These are phyloP conservation scores for Hericium alpestre DNA, from an alignment of 768 basidiomycete species.

Conservation along the genomic window DNA sequence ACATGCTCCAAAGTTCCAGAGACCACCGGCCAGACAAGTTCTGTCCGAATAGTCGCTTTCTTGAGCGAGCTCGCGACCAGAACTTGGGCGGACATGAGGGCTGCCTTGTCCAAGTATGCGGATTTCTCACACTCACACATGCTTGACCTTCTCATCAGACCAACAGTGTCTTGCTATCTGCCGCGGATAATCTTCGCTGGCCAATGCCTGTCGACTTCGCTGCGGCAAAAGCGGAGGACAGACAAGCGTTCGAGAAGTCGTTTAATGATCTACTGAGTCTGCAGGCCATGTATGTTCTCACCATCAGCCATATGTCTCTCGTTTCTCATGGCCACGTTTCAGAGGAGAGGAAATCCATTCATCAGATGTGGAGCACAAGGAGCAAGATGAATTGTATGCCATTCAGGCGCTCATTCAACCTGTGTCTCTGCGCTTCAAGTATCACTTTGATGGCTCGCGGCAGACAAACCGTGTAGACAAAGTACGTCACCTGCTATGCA, in stretches of 20 bases:
- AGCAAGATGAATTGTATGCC: slow-evolving; percentile 64
- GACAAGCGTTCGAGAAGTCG: slow-evolving; percentile 60
- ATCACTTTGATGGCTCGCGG: slow-evolving; percentile 82
- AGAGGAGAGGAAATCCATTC: slow-evolving; percentile 45
- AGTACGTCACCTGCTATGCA: slow-evolving; percentile 27
- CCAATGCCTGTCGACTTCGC: slow-evolving; percentile 65
- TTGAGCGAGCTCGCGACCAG: slow-evolving; percentile 51
- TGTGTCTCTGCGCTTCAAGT: slow-evolving; percentile 80
- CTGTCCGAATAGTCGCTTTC: slow-evolving; percentile 53
- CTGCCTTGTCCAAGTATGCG: slow-evolving; percentile 44
- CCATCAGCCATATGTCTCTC: slow-evolving; percentile 1
- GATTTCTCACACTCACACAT: neutral
- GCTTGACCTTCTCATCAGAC: slow-evolving; percentile 3
- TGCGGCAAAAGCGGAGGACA: slow-evolving; percentile 35
- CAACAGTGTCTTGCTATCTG: slow-evolving; percentile 47
- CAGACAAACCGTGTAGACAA: slow-evolving; percentile 91
- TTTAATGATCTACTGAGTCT: slow-evolving; percentile 70
- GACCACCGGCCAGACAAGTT: slow-evolving; percentile 25
- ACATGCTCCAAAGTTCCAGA: slow-evolving; percentile 38
- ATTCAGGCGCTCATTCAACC: slow-evolving; percentile 78
- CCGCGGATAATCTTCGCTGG: slow-evolving; percentile 78
- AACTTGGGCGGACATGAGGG: slow-evolving; percentile 74
- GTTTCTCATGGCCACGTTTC: neutral
- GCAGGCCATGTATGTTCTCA: slow-evolving; percentile 58
- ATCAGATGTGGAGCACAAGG: slow-evolving; percentile 13